phyloP scores from a whole-genome alignment of 495 filamentous ascomycete genomes.

The Penicillium cosmopolitanum region DNA sequence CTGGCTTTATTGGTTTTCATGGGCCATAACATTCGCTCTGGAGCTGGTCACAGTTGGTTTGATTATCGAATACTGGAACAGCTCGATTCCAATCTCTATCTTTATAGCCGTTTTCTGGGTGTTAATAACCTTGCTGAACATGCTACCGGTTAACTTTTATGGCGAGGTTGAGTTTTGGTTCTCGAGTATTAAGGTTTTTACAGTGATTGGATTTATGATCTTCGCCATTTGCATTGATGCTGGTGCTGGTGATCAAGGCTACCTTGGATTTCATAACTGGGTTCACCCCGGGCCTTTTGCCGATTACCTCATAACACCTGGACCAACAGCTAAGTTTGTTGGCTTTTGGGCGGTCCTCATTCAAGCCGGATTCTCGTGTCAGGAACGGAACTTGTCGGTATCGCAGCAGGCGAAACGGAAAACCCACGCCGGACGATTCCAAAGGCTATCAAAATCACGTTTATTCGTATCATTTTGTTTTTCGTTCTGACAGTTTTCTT shows the following conservation, averaged over 20 bases:
- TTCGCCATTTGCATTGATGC: conserved; percentile 48
- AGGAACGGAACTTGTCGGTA: conserved; percentile 64
- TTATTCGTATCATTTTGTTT: conserved; percentile 68
- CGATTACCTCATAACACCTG: conserved; percentile 61
- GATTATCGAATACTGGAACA: conserved; percentile 71
- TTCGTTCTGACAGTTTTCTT: conserved; percentile 67
- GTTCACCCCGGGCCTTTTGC: conserved; percentile 63
- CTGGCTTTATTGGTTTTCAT: conserved; percentile 65
- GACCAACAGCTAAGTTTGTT: conserved; percentile 50
- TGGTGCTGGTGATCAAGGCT: conserved; percentile 58
- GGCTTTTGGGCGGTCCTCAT: conserved; percentile 42
- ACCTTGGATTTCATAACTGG: conserved; percentile 64
- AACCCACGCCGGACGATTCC: conserved; percentile 65
- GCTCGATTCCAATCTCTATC: conserved; percentile 54
- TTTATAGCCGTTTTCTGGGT: conserved; percentile 70
- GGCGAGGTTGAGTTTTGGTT: conserved; percentile 65
- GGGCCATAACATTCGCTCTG: conserved; percentile 62
- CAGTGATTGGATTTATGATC: conserved; percentile 53
- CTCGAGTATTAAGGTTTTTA: conserved; percentile 57
- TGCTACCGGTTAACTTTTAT: conserved; percentile 51
- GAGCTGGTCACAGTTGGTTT: conserved; percentile 64
- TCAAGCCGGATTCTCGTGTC: conserved; percentile 64
- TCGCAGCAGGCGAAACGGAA: conserved; percentile 66
- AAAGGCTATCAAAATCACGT: conserved; percentile 66
- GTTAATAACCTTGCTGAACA: conserved; percentile 61